phyloP scores from a whole-genome alignment of 23 red algal species.

The Pyropia yezoensis region DNA sequence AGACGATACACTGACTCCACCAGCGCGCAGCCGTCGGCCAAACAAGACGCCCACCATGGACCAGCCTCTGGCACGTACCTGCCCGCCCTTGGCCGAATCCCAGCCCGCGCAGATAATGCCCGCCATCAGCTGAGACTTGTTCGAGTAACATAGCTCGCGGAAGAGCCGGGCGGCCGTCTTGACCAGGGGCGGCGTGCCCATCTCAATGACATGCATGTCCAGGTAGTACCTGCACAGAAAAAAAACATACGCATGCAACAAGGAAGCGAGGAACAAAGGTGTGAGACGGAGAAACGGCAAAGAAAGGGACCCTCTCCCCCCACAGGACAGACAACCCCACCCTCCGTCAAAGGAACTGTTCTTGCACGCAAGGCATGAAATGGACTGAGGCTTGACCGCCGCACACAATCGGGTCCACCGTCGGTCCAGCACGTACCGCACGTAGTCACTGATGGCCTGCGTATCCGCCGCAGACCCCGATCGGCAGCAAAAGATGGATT shows the following conservation, averaged over 20 bases:
- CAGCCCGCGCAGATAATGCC: constrained; percentile 96
- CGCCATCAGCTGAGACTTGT: constrained; percentile 85
- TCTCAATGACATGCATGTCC: constrained; percentile 76
- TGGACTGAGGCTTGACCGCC: no score
- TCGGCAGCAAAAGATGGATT: constrained; percentile 89
- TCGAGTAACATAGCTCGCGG: constrained; percentile 82
- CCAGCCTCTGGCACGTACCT: constrained; percentile 14
- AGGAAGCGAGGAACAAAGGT: background rate
- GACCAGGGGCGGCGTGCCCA: constrained; percentile 57
- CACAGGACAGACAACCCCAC: no score
- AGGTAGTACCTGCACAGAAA: constrained; percentile 24
- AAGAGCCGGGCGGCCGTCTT: constrained; percentile 65
- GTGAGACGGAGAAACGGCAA: background rate
- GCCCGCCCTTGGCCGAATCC: constrained; percentile 67
- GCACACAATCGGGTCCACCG: background rate
- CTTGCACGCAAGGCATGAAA: no score
- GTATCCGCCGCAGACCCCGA: constrained; percentile 99
- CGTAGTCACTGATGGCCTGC: constrained; percentile 90
- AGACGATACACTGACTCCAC: no score
- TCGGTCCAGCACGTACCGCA: constrained; percentile 32
- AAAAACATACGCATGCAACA: background rate
- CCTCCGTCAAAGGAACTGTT: no score
- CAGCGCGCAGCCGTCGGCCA: no score
- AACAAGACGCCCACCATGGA: no score
- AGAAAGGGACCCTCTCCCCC: background rate